Percentiles rank a stretch among this genome's conserved stretches.
Conservation (phyloP, 164 flowering plant genomes). For the Echeveria elegans region DNA sequence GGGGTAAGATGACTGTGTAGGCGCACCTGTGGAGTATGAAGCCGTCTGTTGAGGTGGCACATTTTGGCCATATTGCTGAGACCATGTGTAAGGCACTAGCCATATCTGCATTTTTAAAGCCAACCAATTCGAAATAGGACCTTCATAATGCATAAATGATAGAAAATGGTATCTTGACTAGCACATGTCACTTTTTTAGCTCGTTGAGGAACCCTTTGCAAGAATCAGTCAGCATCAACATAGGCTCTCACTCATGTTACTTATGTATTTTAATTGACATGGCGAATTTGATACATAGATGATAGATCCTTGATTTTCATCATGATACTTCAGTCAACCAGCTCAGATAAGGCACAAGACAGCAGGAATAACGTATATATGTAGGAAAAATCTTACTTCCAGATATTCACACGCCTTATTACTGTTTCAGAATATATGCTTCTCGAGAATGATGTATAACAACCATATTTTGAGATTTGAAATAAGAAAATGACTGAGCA, state of each 20-base stretch:
- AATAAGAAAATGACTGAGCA: neutral
- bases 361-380: neutral
- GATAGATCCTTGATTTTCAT: neutral
- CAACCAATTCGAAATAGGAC: slow-evolving; percentile 98
- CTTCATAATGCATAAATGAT: slow-evolving; percentile 76
- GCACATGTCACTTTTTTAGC: slow-evolving; percentile 44
- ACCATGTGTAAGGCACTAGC: slow-evolving; percentile 76
- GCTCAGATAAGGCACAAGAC: neutral
- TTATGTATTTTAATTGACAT: slow-evolving; percentile 14
- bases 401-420: neutral
- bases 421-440: neutral
- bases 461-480: neutral
- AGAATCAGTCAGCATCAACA: slow-evolving; percentile 37
- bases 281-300: neutral
- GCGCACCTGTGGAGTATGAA: no score
- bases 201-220: slow-evolving; percentile 48
- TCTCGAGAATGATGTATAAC: neutral
- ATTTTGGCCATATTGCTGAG: no score
- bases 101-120: slow-evolving; percentile 99
- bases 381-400: neutral
- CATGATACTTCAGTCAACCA: slow-evolving; percentile 2
- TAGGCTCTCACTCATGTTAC: slow-evolving; percentile 25
- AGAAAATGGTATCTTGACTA: slow-evolving; percentile 69
- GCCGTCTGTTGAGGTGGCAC: no score
- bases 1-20: no score